Evolutionary conservation across 306 rosid species (phyloP), one percentile per base, ranked within the genome.

Genomic region (Inga leiocalycina): DNA sequence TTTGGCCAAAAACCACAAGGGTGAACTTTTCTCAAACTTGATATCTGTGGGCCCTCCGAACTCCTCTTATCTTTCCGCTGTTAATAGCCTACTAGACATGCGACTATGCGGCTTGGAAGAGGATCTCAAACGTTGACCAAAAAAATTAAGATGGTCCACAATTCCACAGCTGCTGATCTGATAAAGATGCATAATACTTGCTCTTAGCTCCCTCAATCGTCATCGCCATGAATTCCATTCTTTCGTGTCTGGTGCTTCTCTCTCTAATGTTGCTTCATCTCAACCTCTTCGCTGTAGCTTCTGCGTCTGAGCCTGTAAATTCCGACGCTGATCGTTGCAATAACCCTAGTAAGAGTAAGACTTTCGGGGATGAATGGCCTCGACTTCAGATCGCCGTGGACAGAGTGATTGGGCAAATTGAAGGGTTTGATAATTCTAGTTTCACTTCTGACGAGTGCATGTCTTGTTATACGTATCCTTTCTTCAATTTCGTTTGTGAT

Each of bases 391-490:
- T 74, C 68, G 93, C 90, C 24, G 87, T 92, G 81, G 84, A 88
- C 56, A 90, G 83, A 85, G 79, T 89, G 79, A 89, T 89, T 78
- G 85, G 87, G 79, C 81, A 83, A 85, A 24, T 89, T 0, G 92
- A 91, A 89, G 90, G 91, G 10, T 30, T 82, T 73, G 89, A 88
- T 10, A 87, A 89, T 82, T 84, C 90, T 12, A 88, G 79, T 77
- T 89, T 92, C 88, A 90, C 85, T 71, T 49, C 88, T 6, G 79
- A 92, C 41, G 90, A 90, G 22, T 88, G 83, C 88, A 88, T 89
- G 89, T 76, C 71, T 86, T 90, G 89, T 66, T 90, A 92, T 84
- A 88, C 88, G 93, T 90, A 89, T 81, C 77, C 77, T 83, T 67
- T 46, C 70, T 67, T 46, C 70, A 10, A 8, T 20, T 37, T 37